Base-by-base conservation (phyloP, 192 early-diverging fungal genomes). In the Jimgerdemannia lactiflua region DNA sequence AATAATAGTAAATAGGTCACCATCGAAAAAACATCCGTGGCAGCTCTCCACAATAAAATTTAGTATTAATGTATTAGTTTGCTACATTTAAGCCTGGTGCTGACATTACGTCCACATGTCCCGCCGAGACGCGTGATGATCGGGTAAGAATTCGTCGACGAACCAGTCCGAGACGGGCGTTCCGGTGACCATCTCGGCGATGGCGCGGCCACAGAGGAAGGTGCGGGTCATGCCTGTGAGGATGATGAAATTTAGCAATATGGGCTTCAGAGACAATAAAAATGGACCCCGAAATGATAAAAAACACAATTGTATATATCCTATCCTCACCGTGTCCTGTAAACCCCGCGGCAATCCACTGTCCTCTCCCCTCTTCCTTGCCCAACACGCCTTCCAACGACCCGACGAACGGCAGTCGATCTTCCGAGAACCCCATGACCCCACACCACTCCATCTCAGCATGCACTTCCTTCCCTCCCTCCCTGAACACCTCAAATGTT, bases 371-470 rank as follows among this genome's bases (percentile, higher is more conserved):
- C 49, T 59, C 49, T 8, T 67, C 42, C 29, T 75, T 44, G 6
- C 20, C 42, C 9, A 69, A 49, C 9, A 75, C 19, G 20, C 68
- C 42, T 29, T 71, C 43, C 2, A 76, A 43, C 19, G 67, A 20
- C n/a, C 75, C 75, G 29, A 76, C 39, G 20, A 64, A 76, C 4
- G 75, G 75, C 19, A 76, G 68, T 20, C 67, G 67, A 65, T 65
- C 59, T 10, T 65, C 3, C 3, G 66, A 17, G 40, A 76, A 74
- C 7, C 77, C 77, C 77, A 78, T 78, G 19, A 74, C 67, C 8
- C 77, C 77, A n/a, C 59, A 67, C 77, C 77, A 78, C 67, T 78
- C 77, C 42, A 69, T 66, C 54, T 73, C 69, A 4, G 69, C 42
- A 39, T 75, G 54, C 3, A 75, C 17, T 19, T 20, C 40, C 67